Evolutionary conservation across 805 yeast genomes (phyloP).

Genomic region (Yarrowia osloensis): DNA sequence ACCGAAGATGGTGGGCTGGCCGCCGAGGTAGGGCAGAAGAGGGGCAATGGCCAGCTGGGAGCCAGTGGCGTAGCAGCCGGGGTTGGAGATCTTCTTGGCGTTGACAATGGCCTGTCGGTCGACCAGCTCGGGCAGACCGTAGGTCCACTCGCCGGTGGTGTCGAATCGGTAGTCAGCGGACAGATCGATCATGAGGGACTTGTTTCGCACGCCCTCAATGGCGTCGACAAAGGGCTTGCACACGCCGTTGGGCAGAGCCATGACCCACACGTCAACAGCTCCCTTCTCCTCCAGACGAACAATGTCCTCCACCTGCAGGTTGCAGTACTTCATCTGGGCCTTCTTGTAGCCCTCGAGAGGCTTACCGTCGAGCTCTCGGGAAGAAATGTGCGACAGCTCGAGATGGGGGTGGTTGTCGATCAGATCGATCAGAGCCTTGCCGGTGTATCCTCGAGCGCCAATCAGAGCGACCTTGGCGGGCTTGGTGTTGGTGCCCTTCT

Average conservation of each 20-base stretch:
- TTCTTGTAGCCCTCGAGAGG: slow-evolving; percentile 86
- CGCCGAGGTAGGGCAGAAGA: slow-evolving; percentile 55
- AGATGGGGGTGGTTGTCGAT: slow-evolving; percentile 85
- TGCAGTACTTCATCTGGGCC: slow-evolving; percentile 74
- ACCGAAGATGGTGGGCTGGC: slow-evolving; percentile 86
- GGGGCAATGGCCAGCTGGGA: slow-evolving; percentile 94
- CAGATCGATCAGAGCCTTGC: slow-evolving; percentile 85
- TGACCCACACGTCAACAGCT: slow-evolving; percentile 94
- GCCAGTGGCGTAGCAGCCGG: slow-evolving; percentile 99
- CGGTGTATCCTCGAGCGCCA: slow-evolving; percentile 98
- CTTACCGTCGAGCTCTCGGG: slow-evolving; percentile 90
- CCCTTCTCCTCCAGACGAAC: slow-evolving; percentile 70
- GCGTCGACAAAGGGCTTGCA: slow-evolving; percentile 60
- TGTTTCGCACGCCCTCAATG: slow-evolving; percentile 40
- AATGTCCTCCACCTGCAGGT: slow-evolving; percentile 85
- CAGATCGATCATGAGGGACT: slow-evolving; percentile 82
- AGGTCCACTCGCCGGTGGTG: slow-evolving; percentile 81
- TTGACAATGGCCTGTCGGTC: slow-evolving; percentile 64
- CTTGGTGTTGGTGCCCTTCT: slow-evolving; percentile 60
- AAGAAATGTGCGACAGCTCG: slow-evolving; percentile 90
- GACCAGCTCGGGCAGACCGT: slow-evolving; percentile 89
- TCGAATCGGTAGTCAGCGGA: slow-evolving; percentile 97
- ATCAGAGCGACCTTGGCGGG: slow-evolving; percentile 83
- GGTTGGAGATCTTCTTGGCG: slow-evolving; percentile 87
- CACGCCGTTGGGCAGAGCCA: slow-evolving; percentile 98